These are phyloP conservation scores for Pythium guiyangense DNA, from an alignment of 352 stramenopile species.

Conservation along the genomic window DNA sequence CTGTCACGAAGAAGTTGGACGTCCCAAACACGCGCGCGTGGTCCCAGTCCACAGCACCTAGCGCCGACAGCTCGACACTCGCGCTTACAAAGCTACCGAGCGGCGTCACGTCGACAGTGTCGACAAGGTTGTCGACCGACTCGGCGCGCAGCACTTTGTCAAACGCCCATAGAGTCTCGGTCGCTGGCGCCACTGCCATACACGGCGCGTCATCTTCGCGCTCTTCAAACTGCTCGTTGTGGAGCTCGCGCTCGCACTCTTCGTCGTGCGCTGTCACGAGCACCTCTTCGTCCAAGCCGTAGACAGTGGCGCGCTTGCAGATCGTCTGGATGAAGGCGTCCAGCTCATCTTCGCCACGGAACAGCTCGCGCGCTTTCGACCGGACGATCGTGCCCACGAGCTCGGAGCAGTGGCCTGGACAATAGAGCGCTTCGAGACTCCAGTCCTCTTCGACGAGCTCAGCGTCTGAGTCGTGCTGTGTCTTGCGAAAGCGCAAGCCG, in stretches of 20 bases:
- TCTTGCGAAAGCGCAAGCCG: constrained; percentile 46
- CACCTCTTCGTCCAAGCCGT: constrained; percentile 30
- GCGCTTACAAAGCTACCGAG: no score
- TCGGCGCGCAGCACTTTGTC: no score
- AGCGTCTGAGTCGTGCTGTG: constrained; percentile 11
- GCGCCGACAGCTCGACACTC: no score
- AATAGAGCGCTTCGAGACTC: constrained; percentile 37
- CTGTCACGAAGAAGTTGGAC: constrained; percentile 40
- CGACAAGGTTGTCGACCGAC: no score
- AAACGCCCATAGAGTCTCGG: no score
- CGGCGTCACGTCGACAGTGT: no score
- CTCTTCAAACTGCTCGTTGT: constrained; percentile 44
- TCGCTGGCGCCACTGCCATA: constrained; percentile 40
- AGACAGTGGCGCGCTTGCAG: constrained; percentile 11
- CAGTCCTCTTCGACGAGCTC: constrained; percentile 50
- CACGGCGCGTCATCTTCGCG: no score
- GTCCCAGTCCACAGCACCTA: constrained; percentile 40
- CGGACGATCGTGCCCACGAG: no score
- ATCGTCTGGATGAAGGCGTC: constrained; percentile 34
- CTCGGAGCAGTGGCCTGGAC: constrained; percentile 21
- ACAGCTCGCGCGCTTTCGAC: no score
- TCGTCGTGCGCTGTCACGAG: constrained; percentile 34
- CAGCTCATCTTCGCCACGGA: no score
- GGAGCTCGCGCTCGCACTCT: constrained; percentile 58
- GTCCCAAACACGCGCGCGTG: constrained; percentile 29